A percentile compares a stretch with the other conserved stretches of the same genome.
phyloP scores from a whole-genome alignment of 768 basidiomycete genomes.

The Hydnomerulius pinastri region DNA sequence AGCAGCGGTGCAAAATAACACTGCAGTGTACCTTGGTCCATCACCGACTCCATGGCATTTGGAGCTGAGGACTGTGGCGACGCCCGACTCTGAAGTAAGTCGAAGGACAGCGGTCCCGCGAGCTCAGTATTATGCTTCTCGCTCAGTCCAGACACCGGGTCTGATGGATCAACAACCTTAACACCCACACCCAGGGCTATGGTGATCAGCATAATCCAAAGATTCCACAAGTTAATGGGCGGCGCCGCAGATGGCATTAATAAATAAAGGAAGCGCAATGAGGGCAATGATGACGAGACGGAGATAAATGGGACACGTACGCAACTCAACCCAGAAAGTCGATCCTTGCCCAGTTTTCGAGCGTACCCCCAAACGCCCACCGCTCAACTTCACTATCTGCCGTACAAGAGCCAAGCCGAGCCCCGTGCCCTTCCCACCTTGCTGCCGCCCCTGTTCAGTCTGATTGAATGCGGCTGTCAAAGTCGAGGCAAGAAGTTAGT shows the following conservation, averaged over 20 bases:
- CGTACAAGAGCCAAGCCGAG: constrained; percentile 76
- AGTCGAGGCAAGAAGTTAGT: constrained; percentile 8
- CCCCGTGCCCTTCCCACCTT: constrained; percentile 75
- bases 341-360: constrained; percentile 70
- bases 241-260: constrained; percentile 9
- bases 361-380: constrained; percentile 71
- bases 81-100: constrained; percentile 20
- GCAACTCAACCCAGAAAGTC: constrained; percentile 88
- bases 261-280: constrained; percentile 3
- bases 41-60: constrained; percentile 62
- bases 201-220: neutral
- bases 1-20: neutral
- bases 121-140: constrained; percentile 23
- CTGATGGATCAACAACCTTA: constrained; percentile 40
- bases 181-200: constrained; percentile 69
- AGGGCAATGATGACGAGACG: constrained; percentile 12
- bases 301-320: constrained; percentile 32
- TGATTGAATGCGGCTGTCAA: constrained; percentile 70
- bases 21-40: constrained; percentile 56
- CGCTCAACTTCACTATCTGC: constrained; percentile 74
- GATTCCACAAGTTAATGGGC: constrained; percentile 5
- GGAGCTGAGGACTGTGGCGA: constrained; percentile 5
- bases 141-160: constrained; percentile 22
- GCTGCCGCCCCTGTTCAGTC: constrained; percentile 73
- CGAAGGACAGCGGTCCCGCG: constrained; percentile 28